Conservation (phyloP, 2,329 filamentous ascomycete species). For the Aspergillus texensis region DNA sequence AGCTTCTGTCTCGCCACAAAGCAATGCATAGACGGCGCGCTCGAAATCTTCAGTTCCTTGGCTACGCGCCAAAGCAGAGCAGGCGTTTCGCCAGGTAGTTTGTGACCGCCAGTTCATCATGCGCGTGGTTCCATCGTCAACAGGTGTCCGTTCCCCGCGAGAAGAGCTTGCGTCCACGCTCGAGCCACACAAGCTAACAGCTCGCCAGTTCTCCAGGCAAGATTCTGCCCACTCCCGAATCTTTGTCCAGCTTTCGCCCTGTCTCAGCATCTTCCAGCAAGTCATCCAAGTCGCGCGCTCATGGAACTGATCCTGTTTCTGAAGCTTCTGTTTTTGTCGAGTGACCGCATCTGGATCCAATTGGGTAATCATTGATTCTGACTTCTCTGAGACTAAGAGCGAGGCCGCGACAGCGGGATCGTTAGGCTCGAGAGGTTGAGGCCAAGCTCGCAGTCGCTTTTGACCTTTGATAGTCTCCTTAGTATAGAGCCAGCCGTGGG, state of each 20-base stretch:
- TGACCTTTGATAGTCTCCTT: conserved; percentile 85
- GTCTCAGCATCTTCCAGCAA: conserved; percentile 89
- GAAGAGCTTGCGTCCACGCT: conserved; percentile 34
- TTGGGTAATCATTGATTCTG: conserved; percentile 74
- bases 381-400: conserved; percentile 60
- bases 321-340: conserved; percentile 74
- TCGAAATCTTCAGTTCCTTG: conserved; percentile 76
- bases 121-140: conserved; percentile 41
- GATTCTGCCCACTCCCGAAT: conserved; percentile 86
- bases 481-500: conserved; percentile 90
- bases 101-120: conserved; percentile 46
- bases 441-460: conserved; percentile 75
- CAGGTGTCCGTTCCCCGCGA: conserved; percentile 31
- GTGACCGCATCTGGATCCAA: conserved; percentile 89
- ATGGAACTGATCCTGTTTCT: conserved; percentile 82
- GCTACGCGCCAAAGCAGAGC: conserved; percentile 56
- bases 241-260: conserved; percentile 72
- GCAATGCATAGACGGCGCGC: conserved; percentile 82
- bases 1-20: conserved; percentile 80
- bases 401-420: conserved; percentile 59
- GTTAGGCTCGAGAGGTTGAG: conserved; percentile 65
- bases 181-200: conserved; percentile 73
- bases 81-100: conserved; percentile 42
- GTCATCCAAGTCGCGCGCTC: conserved; percentile 90
- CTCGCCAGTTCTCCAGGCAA: conserved; percentile 85